Evolutionary conservation across 2,329 filamentous ascomycete species (phyloP).

Genomic region (Xenoacremonium recifei): DNA sequence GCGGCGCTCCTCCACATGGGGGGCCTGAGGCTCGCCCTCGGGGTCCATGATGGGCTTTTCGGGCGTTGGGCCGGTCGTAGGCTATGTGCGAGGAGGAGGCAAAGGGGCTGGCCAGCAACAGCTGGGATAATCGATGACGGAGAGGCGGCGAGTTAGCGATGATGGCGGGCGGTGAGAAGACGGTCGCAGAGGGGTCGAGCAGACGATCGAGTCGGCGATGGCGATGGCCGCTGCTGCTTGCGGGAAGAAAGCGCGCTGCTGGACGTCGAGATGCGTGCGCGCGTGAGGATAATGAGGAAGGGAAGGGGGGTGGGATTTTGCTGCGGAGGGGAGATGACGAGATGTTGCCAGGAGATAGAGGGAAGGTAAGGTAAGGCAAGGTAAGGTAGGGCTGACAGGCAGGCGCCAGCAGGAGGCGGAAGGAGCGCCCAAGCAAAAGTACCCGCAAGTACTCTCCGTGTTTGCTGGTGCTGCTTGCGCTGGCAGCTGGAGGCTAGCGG

Average conservation of each 20-base stretch:
- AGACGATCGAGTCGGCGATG: background rate
- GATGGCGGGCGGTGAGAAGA: constrained; percentile 11
- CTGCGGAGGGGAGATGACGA: constrained; percentile 12
- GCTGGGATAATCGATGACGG: constrained; percentile 2
- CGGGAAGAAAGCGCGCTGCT: background rate
- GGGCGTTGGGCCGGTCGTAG: too few relatives aligned
- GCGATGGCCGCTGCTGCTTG: background rate
- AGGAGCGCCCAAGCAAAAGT: too few relatives aligned
- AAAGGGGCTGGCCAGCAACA: constrained; percentile 11
- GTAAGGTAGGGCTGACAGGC: constrained; percentile 30
- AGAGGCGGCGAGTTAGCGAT: constrained; percentile 6
- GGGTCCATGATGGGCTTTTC: constrained; percentile 52
- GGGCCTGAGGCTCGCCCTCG: constrained; percentile 38
- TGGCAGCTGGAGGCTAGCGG: too few relatives aligned
- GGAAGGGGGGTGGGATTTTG: constrained; percentile 6
- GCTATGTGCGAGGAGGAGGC: constrained; percentile 19
- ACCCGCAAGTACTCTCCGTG: too few relatives aligned
- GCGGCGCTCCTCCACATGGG: constrained; percentile 48
- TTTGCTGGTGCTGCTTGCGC: too few relatives aligned
- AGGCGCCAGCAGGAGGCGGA: constrained; percentile 18
- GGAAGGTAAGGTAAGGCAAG: too few relatives aligned
- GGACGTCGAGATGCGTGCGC: background rate
- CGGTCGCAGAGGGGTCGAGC: background rate
- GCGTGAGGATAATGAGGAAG: constrained; percentile 3
- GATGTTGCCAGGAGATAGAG: constrained; percentile 13